These are phyloP conservation scores for Dactylellina cionopaga DNA, from an alignment of 2,329 filamentous ascomycete species.

Conservation along the genomic window DNA sequence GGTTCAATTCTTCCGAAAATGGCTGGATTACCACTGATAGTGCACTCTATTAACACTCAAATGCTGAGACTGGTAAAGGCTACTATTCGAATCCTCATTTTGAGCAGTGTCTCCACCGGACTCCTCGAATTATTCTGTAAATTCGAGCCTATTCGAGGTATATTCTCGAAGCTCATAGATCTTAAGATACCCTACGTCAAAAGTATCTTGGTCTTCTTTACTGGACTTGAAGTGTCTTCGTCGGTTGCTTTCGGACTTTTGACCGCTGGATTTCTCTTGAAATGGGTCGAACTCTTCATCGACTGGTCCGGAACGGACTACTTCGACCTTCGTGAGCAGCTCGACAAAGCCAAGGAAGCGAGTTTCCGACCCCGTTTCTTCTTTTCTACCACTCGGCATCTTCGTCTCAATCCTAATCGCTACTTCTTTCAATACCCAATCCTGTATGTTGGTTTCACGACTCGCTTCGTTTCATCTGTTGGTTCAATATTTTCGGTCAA, in stretches of 20 bases:
- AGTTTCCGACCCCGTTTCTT: slow-evolving; percentile 67
- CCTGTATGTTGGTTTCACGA: slow-evolving; percentile 73
- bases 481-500: slow-evolving; percentile 68
- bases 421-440: slow-evolving; percentile 78
- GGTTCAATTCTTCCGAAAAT: not conserved
- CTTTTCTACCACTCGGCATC: slow-evolving; percentile 73
- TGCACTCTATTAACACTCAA: not conserved
- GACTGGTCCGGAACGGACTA: slow-evolving; percentile 22
- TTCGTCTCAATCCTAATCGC: slow-evolving; percentile 72
- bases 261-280: not conserved
- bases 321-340: slow-evolving; percentile 55
- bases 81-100: not conserved
- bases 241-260: not conserved
- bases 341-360: slow-evolving; percentile 35
- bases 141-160: no score
- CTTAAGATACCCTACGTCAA: not conserved
- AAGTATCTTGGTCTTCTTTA: not conserved
- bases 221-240: not conserved
- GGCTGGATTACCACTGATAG: not conserved
- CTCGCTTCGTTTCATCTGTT: slow-evolving; percentile 70
- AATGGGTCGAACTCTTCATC: not conserved
- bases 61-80: not conserved
- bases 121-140: not conserved
- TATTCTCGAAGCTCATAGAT: not conserved
- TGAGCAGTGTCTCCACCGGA: not conserved